These are phyloP conservation scores for Mollisiaceae sp. DNA, from an alignment of 2,329 filamentous ascomycete genomes.

Conservation along the genomic window DNA sequence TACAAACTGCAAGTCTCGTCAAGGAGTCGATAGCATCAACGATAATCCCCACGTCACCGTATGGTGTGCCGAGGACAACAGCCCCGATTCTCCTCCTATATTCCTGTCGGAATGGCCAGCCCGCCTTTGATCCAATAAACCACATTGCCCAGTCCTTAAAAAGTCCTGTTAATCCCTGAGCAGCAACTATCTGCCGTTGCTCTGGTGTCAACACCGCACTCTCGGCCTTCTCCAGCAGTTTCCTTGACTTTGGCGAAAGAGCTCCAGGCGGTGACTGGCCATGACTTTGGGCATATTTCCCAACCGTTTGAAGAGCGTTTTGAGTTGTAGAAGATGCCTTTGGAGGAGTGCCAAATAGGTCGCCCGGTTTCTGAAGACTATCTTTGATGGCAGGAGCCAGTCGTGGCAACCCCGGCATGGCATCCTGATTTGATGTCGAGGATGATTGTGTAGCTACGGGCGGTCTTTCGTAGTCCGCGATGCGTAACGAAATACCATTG, in stretches of 20 bases:
- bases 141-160: constrained; percentile 54
- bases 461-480: constrained; percentile 61
- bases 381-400: constrained; percentile 36
- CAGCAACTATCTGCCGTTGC: constrained; percentile 58
- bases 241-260: constrained; percentile 45
- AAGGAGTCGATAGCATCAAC: constrained; percentile 75
- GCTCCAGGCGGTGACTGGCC: constrained; percentile 35
- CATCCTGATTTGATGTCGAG: constrained; percentile 22
- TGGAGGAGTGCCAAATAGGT: constrained; percentile 36
- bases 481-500: constrained; percentile 67
- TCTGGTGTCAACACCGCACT: constrained; percentile 46
- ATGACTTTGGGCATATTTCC: constrained; percentile 38
- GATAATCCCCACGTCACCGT: constrained; percentile 71
- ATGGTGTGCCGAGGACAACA: constrained; percentile 75
- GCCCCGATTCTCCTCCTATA: constrained; percentile 68
- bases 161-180: constrained; percentile 54
- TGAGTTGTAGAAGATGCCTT: constrained; percentile 27
- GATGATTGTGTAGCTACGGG: constrained; percentile 39
- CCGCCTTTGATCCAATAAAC: constrained; percentile 58
- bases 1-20: constrained; percentile 71
- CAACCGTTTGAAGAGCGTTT: constrained; percentile 32
- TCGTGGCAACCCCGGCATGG: constrained; percentile 34
- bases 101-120: constrained; percentile 71
- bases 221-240: constrained; percentile 49
- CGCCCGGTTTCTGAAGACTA: constrained; percentile 33